Conservation (phyloP, 768 basidiomycete species). For the Collybia nuda region DNA sequence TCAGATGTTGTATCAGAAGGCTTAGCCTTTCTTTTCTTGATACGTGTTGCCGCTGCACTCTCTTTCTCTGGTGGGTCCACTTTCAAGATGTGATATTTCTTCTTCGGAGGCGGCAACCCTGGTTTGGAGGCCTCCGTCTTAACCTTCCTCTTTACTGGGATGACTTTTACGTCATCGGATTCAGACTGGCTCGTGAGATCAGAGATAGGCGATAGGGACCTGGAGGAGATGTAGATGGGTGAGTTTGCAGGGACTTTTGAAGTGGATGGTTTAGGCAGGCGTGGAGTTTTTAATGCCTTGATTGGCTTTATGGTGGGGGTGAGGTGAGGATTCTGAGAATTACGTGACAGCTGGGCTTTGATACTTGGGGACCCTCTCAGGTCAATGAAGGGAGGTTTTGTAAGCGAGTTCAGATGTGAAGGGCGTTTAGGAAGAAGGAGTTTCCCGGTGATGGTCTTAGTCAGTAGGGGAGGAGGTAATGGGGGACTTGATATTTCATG, state of each 20-base stretch:
- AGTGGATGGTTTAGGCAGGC: not conserved
- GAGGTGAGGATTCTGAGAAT: not conserved
- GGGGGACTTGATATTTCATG: not conserved
- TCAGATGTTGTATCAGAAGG: slow-evolving; percentile 14
- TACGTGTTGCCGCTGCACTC: slow-evolving; percentile 25
- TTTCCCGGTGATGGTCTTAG: too few relatives aligned
- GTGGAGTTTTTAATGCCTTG: not conserved
- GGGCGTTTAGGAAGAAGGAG: too few relatives aligned
- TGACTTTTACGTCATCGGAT: slow-evolving; percentile 6
- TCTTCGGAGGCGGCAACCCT: slow-evolving; percentile 1
- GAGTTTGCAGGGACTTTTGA: not conserved
- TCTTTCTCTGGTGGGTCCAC: slow-evolving; percentile 7
- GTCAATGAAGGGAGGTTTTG: too few relatives aligned
- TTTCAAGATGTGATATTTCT: slow-evolving; percentile 13
- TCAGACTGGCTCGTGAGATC: not conserved
- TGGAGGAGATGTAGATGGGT: slow-evolving; percentile 15
- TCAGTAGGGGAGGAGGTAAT: not conserved
- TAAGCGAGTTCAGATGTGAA: too few relatives aligned
- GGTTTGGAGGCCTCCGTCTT: not conserved
- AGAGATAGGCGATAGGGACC: slow-evolving; percentile 14
- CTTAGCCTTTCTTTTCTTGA: slow-evolving; percentile 29
- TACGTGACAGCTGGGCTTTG: too few relatives aligned
- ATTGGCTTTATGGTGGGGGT: not conserved
- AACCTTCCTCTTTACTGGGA: slow-evolving; percentile 10
- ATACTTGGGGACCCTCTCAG: too few relatives aligned